Conservation (phyloP, 1,139 yeast genomes). For the Arxiozyma slooffiae region DNA sequence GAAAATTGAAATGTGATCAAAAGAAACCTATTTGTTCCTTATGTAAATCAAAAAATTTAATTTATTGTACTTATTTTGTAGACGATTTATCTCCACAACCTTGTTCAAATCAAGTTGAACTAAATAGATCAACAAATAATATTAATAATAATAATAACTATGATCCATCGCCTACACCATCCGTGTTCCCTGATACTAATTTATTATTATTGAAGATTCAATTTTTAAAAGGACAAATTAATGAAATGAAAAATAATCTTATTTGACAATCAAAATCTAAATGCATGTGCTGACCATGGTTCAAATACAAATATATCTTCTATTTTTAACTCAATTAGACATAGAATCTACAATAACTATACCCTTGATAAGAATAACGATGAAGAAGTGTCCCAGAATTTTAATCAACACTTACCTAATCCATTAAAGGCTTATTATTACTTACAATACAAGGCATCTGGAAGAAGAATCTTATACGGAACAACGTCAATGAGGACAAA, state of each 20-base stretch:
- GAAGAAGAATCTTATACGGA: constrained; percentile 17
- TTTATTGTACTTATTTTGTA: constrained; percentile 18
- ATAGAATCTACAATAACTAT: neutral
- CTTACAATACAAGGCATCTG: constrained; percentile 12
- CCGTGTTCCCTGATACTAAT: neutral
- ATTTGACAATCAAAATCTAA: neutral
- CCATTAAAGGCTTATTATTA: constrained; percentile 12
- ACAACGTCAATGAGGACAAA: constrained; percentile 21
- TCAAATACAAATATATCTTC: neutral
- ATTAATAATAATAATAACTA: neutral
- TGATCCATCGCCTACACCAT: neutral
- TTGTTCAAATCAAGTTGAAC: neutral
- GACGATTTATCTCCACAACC: neutral
- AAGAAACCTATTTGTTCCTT: constrained; percentile 22
- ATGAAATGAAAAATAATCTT: neutral
- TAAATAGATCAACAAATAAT: neutral
- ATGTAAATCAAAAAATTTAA: constrained; percentile 17
- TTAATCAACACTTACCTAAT: constrained; percentile 6
- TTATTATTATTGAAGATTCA: neutral
- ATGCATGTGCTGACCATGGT: neutral
- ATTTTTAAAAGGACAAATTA: neutral
- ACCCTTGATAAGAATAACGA: neutral
- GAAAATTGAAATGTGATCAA: constrained; percentile 28
- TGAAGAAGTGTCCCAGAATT: neutral
- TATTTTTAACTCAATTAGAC: neutral